Evolutionary conservation across 2,329 filamentous ascomycete species (phyloP), one percentile per base, ranked within the genome.

Genomic region (Colletotrichum theobromicola): DNA sequence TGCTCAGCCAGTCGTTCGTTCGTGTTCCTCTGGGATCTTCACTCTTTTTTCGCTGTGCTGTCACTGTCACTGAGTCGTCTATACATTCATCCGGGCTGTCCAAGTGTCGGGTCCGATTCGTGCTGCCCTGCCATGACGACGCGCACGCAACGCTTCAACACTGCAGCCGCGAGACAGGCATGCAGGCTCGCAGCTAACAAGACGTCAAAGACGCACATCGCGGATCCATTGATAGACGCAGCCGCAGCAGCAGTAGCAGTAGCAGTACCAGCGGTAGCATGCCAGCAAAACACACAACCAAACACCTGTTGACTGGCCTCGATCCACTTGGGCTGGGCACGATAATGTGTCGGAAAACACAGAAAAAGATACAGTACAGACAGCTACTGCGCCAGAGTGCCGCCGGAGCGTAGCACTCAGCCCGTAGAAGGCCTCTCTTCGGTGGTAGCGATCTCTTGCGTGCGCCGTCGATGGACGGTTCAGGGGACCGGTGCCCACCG

Each of bases 401-500:
- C 53, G 67, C 53, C 61, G 50, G 61, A 13, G 53, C 58, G 70
- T 69, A 46, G 57, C 55, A 72, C 35, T 13, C 24, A 62, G 42
- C 42, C 42, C n/a, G n/a, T 50, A 50, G n/a, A 50, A 50, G 42
- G 42, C 42, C 42, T 62, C 30, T 32, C 18, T 35, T 62, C 58
- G 58, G 58, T 37, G 58, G 34, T 24, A 62, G 15, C 32, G 18
- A 50, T 35, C 60, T 32, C 57, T 32, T 60, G 15, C 18, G n/a
- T 37, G 21, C 60, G 60, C 30, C 32, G 60, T 26, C 15, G 60
- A 8, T 60, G 18, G 15, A 28, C 61, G 42, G 66, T 58, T 64
- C 66, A 70, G 67, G 71, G 65, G 72, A 72, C 42, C 26, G 34
- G 42, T 72, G 67, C 28, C 72, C 72, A 72, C 72, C 62, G 35